A percentile compares a stretch with the other conserved stretches of the same genome.
Evolutionary conservation across 352 stramenopile genomes (phyloP).

Genomic region (Discostella stelligera): DNA sequence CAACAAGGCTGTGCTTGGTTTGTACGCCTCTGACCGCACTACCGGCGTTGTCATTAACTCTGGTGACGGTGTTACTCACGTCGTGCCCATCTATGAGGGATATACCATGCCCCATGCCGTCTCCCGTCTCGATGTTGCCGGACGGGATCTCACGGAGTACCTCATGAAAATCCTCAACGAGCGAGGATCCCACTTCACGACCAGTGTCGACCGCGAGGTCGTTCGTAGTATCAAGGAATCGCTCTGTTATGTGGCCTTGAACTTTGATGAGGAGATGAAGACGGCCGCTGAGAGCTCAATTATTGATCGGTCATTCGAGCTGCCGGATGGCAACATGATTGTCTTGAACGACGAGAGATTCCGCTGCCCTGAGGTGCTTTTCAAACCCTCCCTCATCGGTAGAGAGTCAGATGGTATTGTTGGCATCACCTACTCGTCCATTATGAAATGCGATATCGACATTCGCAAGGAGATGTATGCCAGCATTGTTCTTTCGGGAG

Average conservation of each 20-base stretch:
- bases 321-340: conserved; percentile 96
- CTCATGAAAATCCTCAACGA: conserved; percentile 95
- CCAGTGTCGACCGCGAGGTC: conserved; percentile 92
- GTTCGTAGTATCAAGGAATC: conserved; percentile 98
- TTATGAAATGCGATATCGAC: conserved; percentile 97
- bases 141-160: conserved; percentile 90
- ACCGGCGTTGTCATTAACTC: conserved; percentile 89
- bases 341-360: conserved; percentile 95
- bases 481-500: conserved; percentile 81
- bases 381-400: conserved; percentile 89
- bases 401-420: conserved; percentile 84
- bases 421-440: conserved; percentile 89
- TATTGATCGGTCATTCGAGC: conserved; percentile 94
- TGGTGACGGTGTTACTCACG: conserved; percentile 89
- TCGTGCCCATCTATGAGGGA: conserved; percentile 94
- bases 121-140: conserved; percentile 88
- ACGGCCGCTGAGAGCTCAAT: conserved; percentile 82
- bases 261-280: conserved; percentile 81
- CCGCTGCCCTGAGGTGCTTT: conserved; percentile 45
- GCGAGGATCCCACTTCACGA: conserved; percentile 91
- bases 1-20: conserved; percentile 34
- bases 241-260: conserved; percentile 93
- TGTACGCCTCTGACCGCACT: conserved; percentile 75
- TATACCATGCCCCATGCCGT: conserved; percentile 90
- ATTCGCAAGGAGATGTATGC: conserved; percentile 94